Base-by-base conservation (phyloP, 2,329 filamentous ascomycete genomes). In the Epichloe baconii region DNA sequence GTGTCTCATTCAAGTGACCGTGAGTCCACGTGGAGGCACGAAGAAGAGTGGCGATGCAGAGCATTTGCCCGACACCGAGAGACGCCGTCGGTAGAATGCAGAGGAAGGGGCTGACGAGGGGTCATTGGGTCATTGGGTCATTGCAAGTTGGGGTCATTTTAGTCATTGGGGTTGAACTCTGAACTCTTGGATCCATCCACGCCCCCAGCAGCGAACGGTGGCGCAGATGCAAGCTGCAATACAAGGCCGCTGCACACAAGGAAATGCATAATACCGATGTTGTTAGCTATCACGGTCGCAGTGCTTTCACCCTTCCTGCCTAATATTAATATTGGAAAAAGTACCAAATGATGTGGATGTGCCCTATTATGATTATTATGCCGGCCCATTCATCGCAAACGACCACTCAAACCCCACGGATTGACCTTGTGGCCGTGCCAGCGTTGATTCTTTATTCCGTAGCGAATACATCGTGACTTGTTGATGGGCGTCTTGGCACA, bases 351-450 rank as follows among this genome's bases (percentile, higher is more conserved):
- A 26, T 26, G 23, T 26, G 23, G 1, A 26, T 26, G 6, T 26
- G 23, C 7, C 23, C 23, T 7, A 7, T 26, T 26, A 7, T n/a
- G n/a, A n/a, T 7, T 26, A 26, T 6, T 23, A 2, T 8, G 23
- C 23, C 23, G 23, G 2, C 23, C 6, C 6, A 3, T 26, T 26
- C 23, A 26, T 7, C 23, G 7, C 23, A 26, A 26, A 26, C 23
- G 23, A 26, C 23, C 2, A 7, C 23, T 65, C 59, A 54, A 57
- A 64, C 59, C 57, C 60, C 61, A 53, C 57, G 56, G 56, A 59
- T 47, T 38, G 50, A 54, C 62, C 60, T 56, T 64, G 61, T 65
- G 63, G 58, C 45, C 26, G 26, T 26, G 26, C 56, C 53, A 48
- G 54, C 46, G 53, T 26, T 26, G 23, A 26, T 26, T 26, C 6